These are phyloP conservation scores for Rhododendron mucronatum DNA, from an alignment of 148 eudicot genomes.

Conservation along the genomic window DNA sequence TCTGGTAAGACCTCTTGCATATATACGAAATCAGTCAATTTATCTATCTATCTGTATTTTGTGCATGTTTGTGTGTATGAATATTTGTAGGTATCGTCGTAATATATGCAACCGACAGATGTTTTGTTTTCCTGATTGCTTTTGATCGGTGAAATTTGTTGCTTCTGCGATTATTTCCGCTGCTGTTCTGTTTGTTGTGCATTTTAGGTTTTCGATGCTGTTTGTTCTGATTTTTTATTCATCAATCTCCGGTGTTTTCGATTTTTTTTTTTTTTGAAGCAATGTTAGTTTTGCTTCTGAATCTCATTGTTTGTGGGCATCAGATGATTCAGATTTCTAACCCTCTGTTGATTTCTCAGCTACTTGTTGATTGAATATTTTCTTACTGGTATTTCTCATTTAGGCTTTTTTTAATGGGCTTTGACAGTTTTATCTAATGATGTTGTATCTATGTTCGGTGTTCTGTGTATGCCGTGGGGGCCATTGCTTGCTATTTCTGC, in stretches of 20 bases:
- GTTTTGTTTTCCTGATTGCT: not conserved
- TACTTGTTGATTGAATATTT: not conserved
- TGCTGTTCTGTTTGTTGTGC: not conserved
- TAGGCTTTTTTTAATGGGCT: not conserved
- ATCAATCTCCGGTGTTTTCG: not conserved
- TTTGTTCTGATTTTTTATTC: not conserved
- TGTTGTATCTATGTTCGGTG: not conserved
- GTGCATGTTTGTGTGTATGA: not conserved
- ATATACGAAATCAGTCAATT: not conserved
- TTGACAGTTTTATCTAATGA: not conserved
- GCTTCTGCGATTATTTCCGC: not conserved
- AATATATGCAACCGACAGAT: not conserved
- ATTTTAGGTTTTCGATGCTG: not conserved
- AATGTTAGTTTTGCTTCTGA: not conserved
- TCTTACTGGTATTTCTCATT: not conserved
- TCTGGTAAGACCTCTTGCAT: constrained; percentile 7
- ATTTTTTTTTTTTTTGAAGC: not conserved
- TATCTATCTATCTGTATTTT: not conserved
- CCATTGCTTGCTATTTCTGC: not conserved
- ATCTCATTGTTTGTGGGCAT: not conserved
- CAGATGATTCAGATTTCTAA: not conserved
- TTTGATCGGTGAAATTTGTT: not conserved
- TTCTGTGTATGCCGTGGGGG: not conserved
- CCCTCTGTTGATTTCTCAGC: not conserved
- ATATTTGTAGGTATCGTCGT: not conserved